Evolutionary conservation across 176 grass and related monocot species (phyloP).

Genomic region (Pontederia crassipes): DNA sequence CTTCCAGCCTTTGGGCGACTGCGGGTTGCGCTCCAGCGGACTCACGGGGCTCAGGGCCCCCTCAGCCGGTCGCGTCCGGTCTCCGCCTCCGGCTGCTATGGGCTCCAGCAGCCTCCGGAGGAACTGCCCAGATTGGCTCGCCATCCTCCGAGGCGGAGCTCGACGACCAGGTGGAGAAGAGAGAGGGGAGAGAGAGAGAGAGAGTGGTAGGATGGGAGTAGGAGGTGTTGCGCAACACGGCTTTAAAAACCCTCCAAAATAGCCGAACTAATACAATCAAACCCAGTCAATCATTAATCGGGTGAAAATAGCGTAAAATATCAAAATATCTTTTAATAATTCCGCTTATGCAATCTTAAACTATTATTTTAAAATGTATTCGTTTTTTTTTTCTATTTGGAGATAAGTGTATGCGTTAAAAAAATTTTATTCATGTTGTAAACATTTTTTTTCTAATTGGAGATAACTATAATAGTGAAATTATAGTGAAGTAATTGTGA

Average conservation of each 20-base stretch:
- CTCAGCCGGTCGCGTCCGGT: not conserved
- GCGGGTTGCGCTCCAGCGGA: not conserved
- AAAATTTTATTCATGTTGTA: no score
- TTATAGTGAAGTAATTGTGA: no score
- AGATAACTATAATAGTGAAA: no score
- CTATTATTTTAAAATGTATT: no score
- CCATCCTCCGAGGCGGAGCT: not conserved
- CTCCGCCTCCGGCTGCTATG: not conserved
- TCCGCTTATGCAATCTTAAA: no score
- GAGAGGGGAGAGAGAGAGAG: not conserved
- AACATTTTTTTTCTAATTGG: no score
- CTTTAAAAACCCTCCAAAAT: not conserved
- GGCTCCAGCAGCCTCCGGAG: not conserved
- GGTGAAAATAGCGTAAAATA: no score
- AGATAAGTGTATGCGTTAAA: no score
- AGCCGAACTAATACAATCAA: no score
- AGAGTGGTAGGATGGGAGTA: not conserved
- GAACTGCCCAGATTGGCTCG: not conserved
- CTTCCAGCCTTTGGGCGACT: constrained; percentile 5
- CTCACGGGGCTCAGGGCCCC: not conserved
- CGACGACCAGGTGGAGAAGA: not conserved
- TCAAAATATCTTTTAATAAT: no score
- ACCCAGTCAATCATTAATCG: no score
- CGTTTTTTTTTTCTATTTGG: no score
- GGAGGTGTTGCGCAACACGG: not conserved